These are phyloP conservation scores for Cercophora samala DNA, from an alignment of 495 filamentous ascomycete species.

Conservation along the genomic window DNA sequence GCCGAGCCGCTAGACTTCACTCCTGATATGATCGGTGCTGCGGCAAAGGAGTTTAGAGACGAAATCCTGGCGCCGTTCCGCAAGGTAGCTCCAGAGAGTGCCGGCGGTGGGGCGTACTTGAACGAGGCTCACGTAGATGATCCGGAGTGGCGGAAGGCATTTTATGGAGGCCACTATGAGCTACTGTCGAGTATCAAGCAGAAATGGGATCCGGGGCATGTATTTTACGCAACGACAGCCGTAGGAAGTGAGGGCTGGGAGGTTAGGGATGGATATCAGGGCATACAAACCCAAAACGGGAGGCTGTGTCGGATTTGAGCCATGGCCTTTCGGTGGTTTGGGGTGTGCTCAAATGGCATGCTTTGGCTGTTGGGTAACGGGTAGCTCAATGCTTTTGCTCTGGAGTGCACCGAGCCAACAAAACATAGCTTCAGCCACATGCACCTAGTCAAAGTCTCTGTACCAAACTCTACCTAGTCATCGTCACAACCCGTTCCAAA, in stretches of 20 bases:
- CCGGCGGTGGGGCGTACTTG: constrained; percentile 40
- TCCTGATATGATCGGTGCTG: background rate
- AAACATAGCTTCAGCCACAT: too few relatives aligned
- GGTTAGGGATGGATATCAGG: constrained; percentile 23
- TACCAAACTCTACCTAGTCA: too few relatives aligned
- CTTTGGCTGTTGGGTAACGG: too few relatives aligned
- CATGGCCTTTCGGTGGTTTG: too few relatives aligned
- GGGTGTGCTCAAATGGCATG: too few relatives aligned
- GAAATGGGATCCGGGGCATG: constrained; percentile 47
- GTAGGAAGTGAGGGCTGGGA: constrained; percentile 52
- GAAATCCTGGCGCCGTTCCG: constrained; percentile 1
- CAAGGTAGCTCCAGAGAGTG: constrained; percentile 1
- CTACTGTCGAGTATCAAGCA: constrained; percentile 48
- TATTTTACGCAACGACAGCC: constrained; percentile 54
- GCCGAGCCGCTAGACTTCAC: background rate
- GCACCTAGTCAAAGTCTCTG: too few relatives aligned
- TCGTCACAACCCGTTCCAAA: too few relatives aligned
- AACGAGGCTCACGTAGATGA: constrained; percentile 54
- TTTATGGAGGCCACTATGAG: constrained; percentile 51
- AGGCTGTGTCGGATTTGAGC: constrained; percentile 26
- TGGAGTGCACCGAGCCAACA: too few relatives aligned
- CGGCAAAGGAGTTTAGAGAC: background rate
- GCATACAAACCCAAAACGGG: constrained; percentile 35
- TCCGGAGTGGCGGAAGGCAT: constrained; percentile 53
- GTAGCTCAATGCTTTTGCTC: too few relatives aligned